A percentile compares a stretch with the other conserved stretches of the same genome.
These are phyloP conservation scores for Fusarium bactridioides DNA, from an alignment of 2,329 filamentous ascomycete genomes.

Conservation along the genomic window DNA sequence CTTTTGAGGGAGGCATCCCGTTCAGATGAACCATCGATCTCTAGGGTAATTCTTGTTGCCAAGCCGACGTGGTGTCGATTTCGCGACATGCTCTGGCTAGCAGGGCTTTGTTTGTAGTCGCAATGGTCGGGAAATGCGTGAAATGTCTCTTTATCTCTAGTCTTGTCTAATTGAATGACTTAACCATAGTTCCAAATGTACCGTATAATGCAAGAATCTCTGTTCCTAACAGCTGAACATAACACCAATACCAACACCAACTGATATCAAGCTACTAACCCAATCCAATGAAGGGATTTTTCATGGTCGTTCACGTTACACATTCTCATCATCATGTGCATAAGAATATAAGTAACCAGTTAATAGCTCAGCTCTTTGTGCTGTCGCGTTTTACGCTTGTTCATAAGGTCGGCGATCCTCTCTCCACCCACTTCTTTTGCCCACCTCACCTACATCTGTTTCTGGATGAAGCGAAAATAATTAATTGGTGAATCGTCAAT, in stretches of 20 bases:
- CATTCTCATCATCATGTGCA: not conserved
- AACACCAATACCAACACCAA: not conserved
- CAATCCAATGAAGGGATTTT: too few species aligned
- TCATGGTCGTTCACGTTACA: not conserved
- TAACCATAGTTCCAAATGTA: not conserved
- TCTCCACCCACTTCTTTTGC: not conserved
- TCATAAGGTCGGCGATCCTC: not conserved
- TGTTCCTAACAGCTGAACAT: not conserved
- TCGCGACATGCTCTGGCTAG: not conserved
- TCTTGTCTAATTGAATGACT: not conserved
- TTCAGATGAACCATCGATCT: not conserved
- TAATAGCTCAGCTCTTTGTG: not conserved
- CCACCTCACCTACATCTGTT: slow-evolving; percentile 1
- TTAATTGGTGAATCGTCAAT: not conserved
- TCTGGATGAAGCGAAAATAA: not conserved
- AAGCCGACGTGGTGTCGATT: not conserved
- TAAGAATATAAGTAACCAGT: not conserved
- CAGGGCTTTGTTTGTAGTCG: not conserved
- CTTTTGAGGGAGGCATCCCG: not conserved
- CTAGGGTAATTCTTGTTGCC: slow-evolving; percentile 11
- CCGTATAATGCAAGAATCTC: not conserved
- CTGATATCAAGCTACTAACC: not conserved
- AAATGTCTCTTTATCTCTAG: not conserved
- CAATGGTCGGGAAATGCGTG: not conserved
- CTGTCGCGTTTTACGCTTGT: not conserved